Conservation (phyloP, 441 rosid genomes). For the Arabidopsis lyrata region DNA sequence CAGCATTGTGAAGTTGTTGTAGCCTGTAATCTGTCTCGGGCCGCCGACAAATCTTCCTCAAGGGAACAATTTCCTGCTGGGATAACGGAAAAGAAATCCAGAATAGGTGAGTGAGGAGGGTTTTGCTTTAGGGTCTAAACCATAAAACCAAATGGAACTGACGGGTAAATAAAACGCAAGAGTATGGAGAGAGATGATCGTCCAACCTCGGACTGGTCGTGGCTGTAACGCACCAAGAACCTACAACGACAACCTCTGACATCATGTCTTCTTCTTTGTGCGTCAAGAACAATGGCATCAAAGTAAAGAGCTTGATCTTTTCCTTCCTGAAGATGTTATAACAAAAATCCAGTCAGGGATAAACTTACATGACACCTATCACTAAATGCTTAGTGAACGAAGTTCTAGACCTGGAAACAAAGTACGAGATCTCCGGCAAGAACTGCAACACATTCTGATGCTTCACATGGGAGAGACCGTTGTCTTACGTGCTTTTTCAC, state of each 20-base stretch:
- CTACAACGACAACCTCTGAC: slow-evolving; percentile 99
- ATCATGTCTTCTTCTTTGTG: slow-evolving; percentile 97
- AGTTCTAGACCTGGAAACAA: slow-evolving; percentile 84
- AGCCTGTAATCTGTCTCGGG: slow-evolving; percentile 97
- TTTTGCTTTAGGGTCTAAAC: slow-evolving; percentile 21
- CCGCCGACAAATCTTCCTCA: slow-evolving; percentile 91
- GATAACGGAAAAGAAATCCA: slow-evolving; percentile 31
- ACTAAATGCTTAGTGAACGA: slow-evolving; percentile 23
- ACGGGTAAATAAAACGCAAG: slow-evolving; percentile 6
- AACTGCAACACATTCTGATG: slow-evolving; percentile 97
- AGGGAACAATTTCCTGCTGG: slow-evolving; percentile 90
- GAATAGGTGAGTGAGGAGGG: slow-evolving; percentile 33
- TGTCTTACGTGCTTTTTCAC: slow-evolving; percentile 83
- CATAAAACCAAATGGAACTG: slow-evolving; percentile 26
- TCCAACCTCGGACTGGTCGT: slow-evolving; percentile 93
- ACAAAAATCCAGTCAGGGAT: slow-evolving; percentile 10
- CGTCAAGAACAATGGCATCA: slow-evolving; percentile 96
- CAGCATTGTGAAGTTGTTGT: slow-evolving; percentile 81
- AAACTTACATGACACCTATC: slow-evolving; percentile 20
- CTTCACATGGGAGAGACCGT: slow-evolving; percentile 98
- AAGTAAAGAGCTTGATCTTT: slow-evolving; percentile 98
- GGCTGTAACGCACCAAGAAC: slow-evolving; percentile 96
- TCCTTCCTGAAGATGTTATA: slow-evolving; percentile 76
- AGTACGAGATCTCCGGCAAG: slow-evolving; percentile 96
- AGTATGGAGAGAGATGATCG: slow-evolving; percentile 31